Evolutionary conservation across 2,329 filamentous ascomycete genomes (phyloP), one percentile per base, ranked within the genome.

Genomic region (Sporothrix brunneoviolacea): DNA sequence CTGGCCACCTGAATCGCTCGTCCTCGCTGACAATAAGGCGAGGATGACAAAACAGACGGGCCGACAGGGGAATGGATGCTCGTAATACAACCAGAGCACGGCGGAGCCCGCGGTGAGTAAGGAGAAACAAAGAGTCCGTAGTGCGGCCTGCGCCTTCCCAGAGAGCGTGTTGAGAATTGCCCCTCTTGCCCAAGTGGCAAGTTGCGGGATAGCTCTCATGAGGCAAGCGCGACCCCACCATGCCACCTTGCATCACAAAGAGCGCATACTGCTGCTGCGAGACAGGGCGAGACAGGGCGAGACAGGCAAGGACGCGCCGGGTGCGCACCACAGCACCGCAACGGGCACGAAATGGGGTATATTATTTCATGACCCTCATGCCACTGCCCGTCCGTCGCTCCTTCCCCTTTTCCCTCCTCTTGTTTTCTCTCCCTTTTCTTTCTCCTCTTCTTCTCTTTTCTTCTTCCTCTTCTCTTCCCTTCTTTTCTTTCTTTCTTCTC

Each of bases 321-420:
- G 44, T 47, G 22, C 36, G 44, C 44, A 47, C 32, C 32, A 15
- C 35, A 16, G n/a, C n/a, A n/a, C n/a, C n/a, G n/a, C n/a, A n/a
- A n/a, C n/a, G n/a, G n/a, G n/a, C n/a, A n/a, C n/a, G n/a, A n/a
- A n/a, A 21, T 13, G 27, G 32, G 38, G 32, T 50, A 50, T 50
- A 50, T 51, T 52, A 52, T 50, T 48, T 52, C 50, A 52, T 47
- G 45, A 44, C 50, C 27, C 42, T 51, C 51, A 48, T 51, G 45
- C 46, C 45, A 54, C 45, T 18, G 19, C 7, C 16, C 22, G 12
- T 15, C 16, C n/a, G 21, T 47, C 19, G 30, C 18, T 22, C 37
- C 21, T 22, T 36, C 42, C 13, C 37, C 18, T 28, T 28, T 10
- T 44, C 44, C 18, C 19, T 40, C 36, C 36, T 5, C 32, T 44